Base-by-base conservation (phyloP, 768 basidiomycete species). In the Stropharia rugosoannulata region DNA sequence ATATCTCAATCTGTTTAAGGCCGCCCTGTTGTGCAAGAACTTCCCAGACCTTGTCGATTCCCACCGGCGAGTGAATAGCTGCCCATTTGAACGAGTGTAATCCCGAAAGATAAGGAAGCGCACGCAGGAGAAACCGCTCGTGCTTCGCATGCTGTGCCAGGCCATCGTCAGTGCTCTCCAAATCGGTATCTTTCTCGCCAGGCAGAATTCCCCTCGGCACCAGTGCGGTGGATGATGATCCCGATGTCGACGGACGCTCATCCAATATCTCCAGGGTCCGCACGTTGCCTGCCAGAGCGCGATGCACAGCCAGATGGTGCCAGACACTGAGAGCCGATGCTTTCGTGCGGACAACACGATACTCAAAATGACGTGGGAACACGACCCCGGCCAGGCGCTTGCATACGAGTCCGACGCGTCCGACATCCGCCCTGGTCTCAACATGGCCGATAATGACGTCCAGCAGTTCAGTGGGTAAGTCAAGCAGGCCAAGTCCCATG, bases 401-500 rank as follows among this genome's bases (percentile, higher is more conserved):
- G 61, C 84, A 87, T 1, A 80, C 75, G 35, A 84, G 68, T 1
- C 80, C 84, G 16, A 87, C 71, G 19, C 76, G 71, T 7, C 85
- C 69, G 22, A 87, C 64, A 67, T 87, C 86, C 36, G 70, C 71
- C 58, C 75, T 76, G 7, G 74, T 70, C 56, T 85, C 82, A 54
- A 89, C 63, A 56, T 83, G 76, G 54, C 72, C 83, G 8, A 75
- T 75, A 62, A 87, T 83, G 22, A 73, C 70, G 61, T 89, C 86
- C n/a, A 87, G 72, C 29, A 87, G 80, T 67, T 89, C 86, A 1
- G 84, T 86, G 6, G 86, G 85, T 62, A 85, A 84, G 22, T 80
- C 76, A 4, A 78, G 78, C 52, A 82, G 72, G 1, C 77, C 75
- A 6, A 25, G 1, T 1, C 12, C 7, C 8, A 16, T 4, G 22